A percentile compares a stretch with the other conserved stretches of the same genome.
phyloP scores from a whole-genome alignment of 129 eudicot genomes.

The Saposhnikovia divaricata region DNA sequence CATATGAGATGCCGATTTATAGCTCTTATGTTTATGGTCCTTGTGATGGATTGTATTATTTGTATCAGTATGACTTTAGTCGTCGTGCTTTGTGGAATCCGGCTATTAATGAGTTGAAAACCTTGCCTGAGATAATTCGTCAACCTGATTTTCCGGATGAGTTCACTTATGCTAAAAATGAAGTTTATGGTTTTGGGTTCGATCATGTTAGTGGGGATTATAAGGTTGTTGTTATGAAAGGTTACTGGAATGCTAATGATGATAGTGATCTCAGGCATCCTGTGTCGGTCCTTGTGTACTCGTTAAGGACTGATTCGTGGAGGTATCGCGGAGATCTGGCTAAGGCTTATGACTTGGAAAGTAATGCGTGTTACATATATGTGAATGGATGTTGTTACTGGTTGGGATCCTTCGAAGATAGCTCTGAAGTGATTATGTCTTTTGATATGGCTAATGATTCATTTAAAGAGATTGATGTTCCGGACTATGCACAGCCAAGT shows the following conservation, averaged over 20 bases:
- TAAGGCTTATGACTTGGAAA: too few relatives aligned
- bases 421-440: not conserved
- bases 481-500: not conserved
- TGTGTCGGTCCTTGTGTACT: not conserved
- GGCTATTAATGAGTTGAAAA: not conserved
- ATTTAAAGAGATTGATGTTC: not conserved
- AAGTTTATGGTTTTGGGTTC: not conserved
- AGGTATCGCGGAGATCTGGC: too few relatives aligned
- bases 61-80: not conserved
- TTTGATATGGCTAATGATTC: not conserved
- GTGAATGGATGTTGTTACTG: not conserved
- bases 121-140: not conserved
- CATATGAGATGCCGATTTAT: not conserved
- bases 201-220: not conserved
- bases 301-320: not conserved
- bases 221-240: too few relatives aligned
- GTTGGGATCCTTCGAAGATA: not conserved
- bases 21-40: not conserved
- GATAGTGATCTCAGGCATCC: not conserved
- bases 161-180: not conserved
- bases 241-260: too few relatives aligned
- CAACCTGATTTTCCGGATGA: not conserved
- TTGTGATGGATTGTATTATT: not conserved
- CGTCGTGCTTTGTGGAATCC: not conserved
- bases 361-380: too few relatives aligned